Percentiles rank a stretch among this genome's conserved stretches.
Evolutionary conservation across 2,329 filamentous ascomycete genomes (phyloP).

Genomic region (Pseudofabraea citricarpa): DNA sequence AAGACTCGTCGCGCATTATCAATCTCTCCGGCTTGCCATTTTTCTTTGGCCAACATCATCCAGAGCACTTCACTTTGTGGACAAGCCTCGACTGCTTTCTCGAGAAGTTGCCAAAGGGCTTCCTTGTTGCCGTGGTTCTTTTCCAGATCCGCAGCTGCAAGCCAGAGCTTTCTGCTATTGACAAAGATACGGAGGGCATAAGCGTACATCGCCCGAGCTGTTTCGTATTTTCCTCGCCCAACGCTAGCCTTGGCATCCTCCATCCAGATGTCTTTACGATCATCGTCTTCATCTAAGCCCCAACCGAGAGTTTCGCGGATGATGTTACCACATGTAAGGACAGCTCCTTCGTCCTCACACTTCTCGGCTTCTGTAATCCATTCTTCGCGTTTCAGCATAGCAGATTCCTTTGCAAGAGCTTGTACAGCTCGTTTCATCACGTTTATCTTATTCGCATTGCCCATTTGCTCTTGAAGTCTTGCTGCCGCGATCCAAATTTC

Average conservation of each 20-base stretch:
- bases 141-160: slow-evolving; percentile 86
- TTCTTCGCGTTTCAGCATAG: slow-evolving; percentile 95
- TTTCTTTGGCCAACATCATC: slow-evolving; percentile 95
- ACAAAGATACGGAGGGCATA: slow-evolving; percentile 87
- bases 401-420: slow-evolving; percentile 81
- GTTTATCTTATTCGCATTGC: slow-evolving; percentile 73
- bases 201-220: slow-evolving; percentile 87
- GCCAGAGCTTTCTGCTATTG: slow-evolving; percentile 83
- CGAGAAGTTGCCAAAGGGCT: slow-evolving; percentile 76
- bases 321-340: slow-evolving; percentile 82
- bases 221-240: slow-evolving; percentile 77
- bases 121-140: slow-evolving; percentile 83
- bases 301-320: slow-evolving; percentile 90
- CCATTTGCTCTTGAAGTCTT: slow-evolving; percentile 81
- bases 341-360: slow-evolving; percentile 86
- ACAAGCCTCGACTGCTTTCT: slow-evolving; percentile 91
- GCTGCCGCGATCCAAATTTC: slow-evolving; percentile 97
- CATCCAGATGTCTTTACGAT: slow-evolving; percentile 92
- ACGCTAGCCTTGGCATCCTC: slow-evolving; percentile 85
- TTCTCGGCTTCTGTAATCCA: slow-evolving; percentile 95
- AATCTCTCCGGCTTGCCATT: slow-evolving; percentile 83
- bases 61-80: slow-evolving; percentile 88
- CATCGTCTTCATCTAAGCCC: slow-evolving; percentile 91
- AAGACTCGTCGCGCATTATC: slow-evolving; percentile 83
- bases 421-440: slow-evolving; percentile 95